Conservation (phyloP, 805 yeast species). For the Pichia scutulata region DNA sequence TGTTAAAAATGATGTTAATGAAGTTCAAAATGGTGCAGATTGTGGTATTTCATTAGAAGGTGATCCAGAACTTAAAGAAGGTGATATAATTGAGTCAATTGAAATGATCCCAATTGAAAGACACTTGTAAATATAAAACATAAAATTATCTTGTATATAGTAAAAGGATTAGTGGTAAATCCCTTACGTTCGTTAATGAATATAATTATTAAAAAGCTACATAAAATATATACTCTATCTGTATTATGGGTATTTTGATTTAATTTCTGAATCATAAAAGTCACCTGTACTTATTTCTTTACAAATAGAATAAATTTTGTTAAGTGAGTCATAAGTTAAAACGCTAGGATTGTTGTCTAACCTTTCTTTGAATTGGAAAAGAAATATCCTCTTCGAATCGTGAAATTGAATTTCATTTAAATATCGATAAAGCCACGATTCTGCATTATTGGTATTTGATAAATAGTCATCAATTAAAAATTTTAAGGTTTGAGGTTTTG, state of each 20-base stretch:
- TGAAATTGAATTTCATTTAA: conserved; percentile 16
- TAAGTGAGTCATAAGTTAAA: neutral
- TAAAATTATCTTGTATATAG: neutral
- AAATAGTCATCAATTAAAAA: conserved; percentile 8
- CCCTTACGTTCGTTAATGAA: neutral
- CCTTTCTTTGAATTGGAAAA: conserved; percentile 4
- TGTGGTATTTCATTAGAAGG: conserved; percentile 74
- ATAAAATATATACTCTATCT: neutral
- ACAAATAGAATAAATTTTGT: neutral
- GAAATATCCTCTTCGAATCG: conserved; percentile 19
- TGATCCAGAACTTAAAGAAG: conserved; percentile 33
- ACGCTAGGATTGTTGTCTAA: neutral
- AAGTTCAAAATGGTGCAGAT: conserved; percentile 78
- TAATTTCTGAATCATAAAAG: neutral
- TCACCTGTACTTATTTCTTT: neutral
- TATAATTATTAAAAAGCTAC: neutral
- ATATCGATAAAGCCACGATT: conserved; percentile 13
- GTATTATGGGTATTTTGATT: neutral
- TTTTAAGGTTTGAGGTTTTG: conserved; percentile 5
- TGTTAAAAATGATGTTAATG: conserved; percentile 68
- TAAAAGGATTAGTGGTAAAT: neutral
- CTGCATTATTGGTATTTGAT: neutral
- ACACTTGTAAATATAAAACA: conserved; percentile 31
- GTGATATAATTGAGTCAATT: conserved; percentile 66
- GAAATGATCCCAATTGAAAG: conserved; percentile 59